Evolutionary conservation across 1,139 yeast genomes (phyloP), one percentile per base, ranked within the genome.

Genomic region (Taiozyma sp.): DNA sequence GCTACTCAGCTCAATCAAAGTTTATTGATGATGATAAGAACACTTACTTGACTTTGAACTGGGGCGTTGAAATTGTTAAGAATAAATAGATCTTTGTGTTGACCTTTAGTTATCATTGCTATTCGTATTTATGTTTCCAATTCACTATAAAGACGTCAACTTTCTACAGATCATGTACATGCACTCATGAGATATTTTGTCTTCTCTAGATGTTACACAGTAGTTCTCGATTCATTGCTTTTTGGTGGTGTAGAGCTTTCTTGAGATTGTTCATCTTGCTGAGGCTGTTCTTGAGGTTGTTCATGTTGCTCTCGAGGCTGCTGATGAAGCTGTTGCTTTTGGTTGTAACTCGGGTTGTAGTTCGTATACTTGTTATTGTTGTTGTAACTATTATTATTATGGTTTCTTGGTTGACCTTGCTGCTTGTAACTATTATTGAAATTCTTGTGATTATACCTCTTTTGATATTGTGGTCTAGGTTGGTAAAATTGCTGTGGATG

Each of bases 11-110:
- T 22, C 75, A 80, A 42, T 83, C 95, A 28, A 87, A 85, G 68
- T 90, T 90, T 63, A 76, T 88, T 47, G 97, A 91, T 64, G 97
- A 91, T 68, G 98, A 91, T 68, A 83, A 84, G 62, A 77, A 74
- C 37, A 79, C 77, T 48, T 96, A 89, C 66, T 76, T 88, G 68
- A 76, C 80, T 42, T 76, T 89, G 61, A 88, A 93, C 50, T 91
- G 97, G 97, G 80, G 85, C 58, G 88, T 90, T 64, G 84, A 85
- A 59, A 88, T 91, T 54, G 80, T 69, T 41, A 71, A 71, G 56
- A 67, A 65, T 52, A 55, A 55, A 48, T 57, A 44, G 30, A 21
- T 37, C 8, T 32, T n/a, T 32, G 14, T 14, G 4, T 42, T 14
- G 10, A 14, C 9, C n/a, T 16, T 42, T 14, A 6, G 16, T 28